Base-by-base conservation (phyloP, 257 asterid species). In the Dorcoceras hygrometricum region DNA sequence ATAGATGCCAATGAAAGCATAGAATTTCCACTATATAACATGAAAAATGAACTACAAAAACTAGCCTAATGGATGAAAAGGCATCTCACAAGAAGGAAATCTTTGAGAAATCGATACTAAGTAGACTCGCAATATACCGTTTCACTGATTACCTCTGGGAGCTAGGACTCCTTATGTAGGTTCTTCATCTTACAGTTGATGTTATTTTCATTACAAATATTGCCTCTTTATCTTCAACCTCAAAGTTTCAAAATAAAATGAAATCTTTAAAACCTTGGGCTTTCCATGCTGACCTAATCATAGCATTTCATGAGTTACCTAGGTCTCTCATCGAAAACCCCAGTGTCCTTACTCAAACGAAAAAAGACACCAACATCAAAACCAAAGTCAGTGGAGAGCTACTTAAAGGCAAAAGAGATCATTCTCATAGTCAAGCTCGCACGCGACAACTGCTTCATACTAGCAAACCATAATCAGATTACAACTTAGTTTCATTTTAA, bases 401-500 rank as follows among this genome's bases (percentile, higher is more conserved):
- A n/a, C n/a, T n/a, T 34, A 34, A 34, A 8, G 46, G 14, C 46
- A 3, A 8, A 8, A 34, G 46, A 10, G 46, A 8, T 36, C 46
- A 36, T 36, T 34, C 46, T 36, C 4, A 5, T 36, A 8, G 1
- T 36, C 46, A 36, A 36, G 46, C 10, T 36, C 46, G 16, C 4
- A 16, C 4, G 10, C 46, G 9, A 36, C 18, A 36, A 36, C 16
- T 36, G 9, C 46, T 36, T 36, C n/a, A n/a, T n/a, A n/a, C n/a
- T 0, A 59, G 46, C 22, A 19, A 22, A 14, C 24, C 31, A 27
- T 14, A 32, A 66, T 31, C 23, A 54, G 66, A 32, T 11, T 28
- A 55, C 63, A 63, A 43, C 3, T 22, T 43, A 66, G 65, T 80
- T 43, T n/a, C 51, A 14, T 43, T 4, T 43, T 43, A 43, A 6